Conservation (phyloP, 768 basidiomycete species). For the Trametes punicea region DNA sequence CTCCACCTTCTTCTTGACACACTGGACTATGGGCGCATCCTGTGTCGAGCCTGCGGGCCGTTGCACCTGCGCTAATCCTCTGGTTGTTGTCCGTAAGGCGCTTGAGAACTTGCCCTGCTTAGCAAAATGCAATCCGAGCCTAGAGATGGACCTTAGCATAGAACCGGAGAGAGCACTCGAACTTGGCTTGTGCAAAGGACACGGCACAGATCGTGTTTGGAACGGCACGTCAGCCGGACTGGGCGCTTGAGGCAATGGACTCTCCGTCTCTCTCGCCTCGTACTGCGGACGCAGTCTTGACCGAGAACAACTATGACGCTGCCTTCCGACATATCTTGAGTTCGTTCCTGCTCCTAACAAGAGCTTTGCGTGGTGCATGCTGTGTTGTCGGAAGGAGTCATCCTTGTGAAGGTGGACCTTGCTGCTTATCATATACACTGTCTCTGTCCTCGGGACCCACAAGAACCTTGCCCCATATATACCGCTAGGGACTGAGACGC, state of each 20-base stretch:
- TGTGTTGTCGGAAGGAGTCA: background rate
- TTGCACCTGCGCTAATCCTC: constrained; percentile 1
- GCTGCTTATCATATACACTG: background rate
- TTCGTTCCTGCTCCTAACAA: background rate
- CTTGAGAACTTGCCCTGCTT: background rate
- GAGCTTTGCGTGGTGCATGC: background rate
- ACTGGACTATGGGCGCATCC: constrained; percentile 25
- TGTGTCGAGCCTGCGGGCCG: background rate
- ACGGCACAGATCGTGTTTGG: no score
- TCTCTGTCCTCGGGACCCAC: background rate
- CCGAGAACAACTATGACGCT: background rate
- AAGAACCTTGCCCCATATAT: background rate
- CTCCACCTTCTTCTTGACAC: constrained; percentile 23
- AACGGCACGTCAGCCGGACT: background rate
- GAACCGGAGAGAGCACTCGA: background rate
- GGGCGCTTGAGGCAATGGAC: background rate
- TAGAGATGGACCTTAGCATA: constrained; percentile 12
- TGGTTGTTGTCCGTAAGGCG: background rate
- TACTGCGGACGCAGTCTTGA: background rate
- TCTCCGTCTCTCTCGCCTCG: background rate
- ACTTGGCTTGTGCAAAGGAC: background rate
- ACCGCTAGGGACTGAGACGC: background rate
- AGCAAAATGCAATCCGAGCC: background rate
- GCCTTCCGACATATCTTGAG: background rate
- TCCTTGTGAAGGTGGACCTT: background rate